These are phyloP conservation scores for Cephaloascus fragrans DNA, from an alignment of 805 yeast genomes.

Conservation along the genomic window DNA sequence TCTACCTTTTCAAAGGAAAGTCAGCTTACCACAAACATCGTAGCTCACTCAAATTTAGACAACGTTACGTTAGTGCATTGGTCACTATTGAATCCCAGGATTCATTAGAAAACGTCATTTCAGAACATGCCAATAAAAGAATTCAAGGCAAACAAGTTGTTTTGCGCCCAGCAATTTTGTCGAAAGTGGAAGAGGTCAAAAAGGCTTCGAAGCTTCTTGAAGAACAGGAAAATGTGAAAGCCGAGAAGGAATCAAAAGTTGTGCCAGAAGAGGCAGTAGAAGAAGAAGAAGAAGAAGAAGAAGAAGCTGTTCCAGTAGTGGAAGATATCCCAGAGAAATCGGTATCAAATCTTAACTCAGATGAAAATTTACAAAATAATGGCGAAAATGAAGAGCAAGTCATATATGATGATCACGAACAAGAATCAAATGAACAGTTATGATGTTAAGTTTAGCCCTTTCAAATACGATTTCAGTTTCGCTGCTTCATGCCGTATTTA, in stretches of 20 bases:
- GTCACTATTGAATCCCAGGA: slow-evolving; percentile 33
- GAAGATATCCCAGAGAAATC: too few relatives aligned
- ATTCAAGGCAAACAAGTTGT: slow-evolving; percentile 23
- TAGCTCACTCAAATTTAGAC: slow-evolving; percentile 15
- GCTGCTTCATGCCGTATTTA: too few relatives aligned
- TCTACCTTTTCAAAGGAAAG: slow-evolving; percentile 33
- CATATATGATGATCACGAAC: too few relatives aligned
- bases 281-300: background rate
- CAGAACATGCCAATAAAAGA: slow-evolving; percentile 22
- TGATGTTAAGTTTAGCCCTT: too few relatives aligned
- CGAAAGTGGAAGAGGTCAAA: slow-evolving; percentile 35
- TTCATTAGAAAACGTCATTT: slow-evolving; percentile 33
- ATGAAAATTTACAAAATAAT: too few relatives aligned
- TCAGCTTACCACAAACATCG: slow-evolving; percentile 14
- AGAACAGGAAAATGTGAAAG: background rate
- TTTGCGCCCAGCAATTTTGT: slow-evolving; percentile 28
- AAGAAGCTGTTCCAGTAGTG: background rate
- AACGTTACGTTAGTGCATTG: slow-evolving; percentile 38
- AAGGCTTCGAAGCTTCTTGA: slow-evolving; percentile 9
- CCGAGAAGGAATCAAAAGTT: background rate
- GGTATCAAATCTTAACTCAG: background rate
- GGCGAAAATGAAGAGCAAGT: background rate
- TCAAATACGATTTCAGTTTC: too few relatives aligned
- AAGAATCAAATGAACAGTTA: too few relatives aligned
- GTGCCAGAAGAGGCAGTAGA: background rate